A percentile compares a stretch with the other conserved stretches of the same genome.
These are phyloP conservation scores for Prunus salicina DNA, from an alignment of 306 rosid genomes.

Conservation along the genomic window DNA sequence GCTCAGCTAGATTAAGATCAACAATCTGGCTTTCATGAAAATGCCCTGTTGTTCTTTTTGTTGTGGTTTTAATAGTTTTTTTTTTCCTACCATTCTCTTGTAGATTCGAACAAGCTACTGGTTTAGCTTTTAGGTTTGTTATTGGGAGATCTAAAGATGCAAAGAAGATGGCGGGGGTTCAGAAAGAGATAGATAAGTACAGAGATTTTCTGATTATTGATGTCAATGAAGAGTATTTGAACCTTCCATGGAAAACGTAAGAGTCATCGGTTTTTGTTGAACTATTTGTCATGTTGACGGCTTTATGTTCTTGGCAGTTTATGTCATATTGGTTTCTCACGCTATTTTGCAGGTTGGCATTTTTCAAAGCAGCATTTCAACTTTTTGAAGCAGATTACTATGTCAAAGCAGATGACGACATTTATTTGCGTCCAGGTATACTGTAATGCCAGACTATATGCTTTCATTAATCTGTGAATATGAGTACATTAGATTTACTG, in stretches of 20 bases:
- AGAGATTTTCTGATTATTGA: constrained; percentile 33
- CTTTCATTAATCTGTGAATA: not conserved
- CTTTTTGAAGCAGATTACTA: constrained; percentile 41
- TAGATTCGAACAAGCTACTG: constrained; percentile 43
- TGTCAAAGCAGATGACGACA: constrained; percentile 40
- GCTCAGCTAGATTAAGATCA: not conserved
- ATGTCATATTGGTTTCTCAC: not conserved
- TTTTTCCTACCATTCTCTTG: not conserved
- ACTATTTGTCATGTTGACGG: not conserved
- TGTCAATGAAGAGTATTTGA: constrained; percentile 31
- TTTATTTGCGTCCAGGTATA: constrained; percentile 41
- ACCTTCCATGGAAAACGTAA: constrained; percentile 31
- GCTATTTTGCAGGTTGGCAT: constrained; percentile 26
- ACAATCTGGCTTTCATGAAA: not conserved
- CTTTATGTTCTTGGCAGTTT: not conserved
- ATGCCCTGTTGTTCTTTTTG: not conserved
- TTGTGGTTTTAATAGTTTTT: not conserved
- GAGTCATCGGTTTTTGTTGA: not conserved
- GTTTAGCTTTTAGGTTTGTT: constrained; percentile 40
- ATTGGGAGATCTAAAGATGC: constrained; percentile 31
- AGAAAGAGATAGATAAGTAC: constrained; percentile 34
- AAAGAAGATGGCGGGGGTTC: constrained; percentile 23
- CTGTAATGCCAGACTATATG: not conserved
- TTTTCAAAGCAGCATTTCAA: constrained; percentile 32
- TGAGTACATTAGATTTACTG: not conserved